A percentile compares a stretch with the other conserved stretches of the same genome.
phyloP scores from a whole-genome alignment of 2,329 filamentous ascomycete genomes.

The Macrophomina phaseolina region DNA sequence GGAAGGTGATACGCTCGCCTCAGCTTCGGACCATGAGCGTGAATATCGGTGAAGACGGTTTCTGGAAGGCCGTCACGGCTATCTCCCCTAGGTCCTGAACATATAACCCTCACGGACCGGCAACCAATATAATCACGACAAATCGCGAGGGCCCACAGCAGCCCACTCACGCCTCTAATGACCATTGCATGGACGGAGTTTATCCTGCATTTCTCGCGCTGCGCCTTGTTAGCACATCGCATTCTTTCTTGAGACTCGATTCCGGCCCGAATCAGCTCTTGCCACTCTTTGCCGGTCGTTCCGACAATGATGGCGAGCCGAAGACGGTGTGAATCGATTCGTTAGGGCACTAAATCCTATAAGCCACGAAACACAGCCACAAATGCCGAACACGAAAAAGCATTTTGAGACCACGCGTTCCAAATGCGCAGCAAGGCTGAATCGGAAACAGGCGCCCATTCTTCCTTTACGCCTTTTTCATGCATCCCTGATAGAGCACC shows the following conservation, averaged over 20 bases:
- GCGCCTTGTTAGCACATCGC: slow-evolving; percentile 15
- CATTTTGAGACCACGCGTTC: background rate
- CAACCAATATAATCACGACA: slow-evolving; percentile 17
- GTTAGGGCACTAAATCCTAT: background rate
- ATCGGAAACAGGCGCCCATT: background rate
- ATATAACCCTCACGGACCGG: background rate
- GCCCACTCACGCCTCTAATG: slow-evolving; percentile 27
- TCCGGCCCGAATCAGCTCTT: slow-evolving; percentile 4
- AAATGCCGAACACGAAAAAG: background rate
- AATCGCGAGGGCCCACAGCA: slow-evolving; percentile 2
- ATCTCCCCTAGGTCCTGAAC: background rate
- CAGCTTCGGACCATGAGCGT: slow-evolving; percentile 49
- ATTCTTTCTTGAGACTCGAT: slow-evolving; percentile 9
- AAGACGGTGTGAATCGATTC: background rate
- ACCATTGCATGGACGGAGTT: slow-evolving; percentile 29
- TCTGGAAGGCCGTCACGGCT: slow-evolving; percentile 11
- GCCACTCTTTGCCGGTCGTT: slow-evolving; percentile 9
- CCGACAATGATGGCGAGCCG: slow-evolving; percentile 9
- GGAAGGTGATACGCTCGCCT: slow-evolving; percentile 63
- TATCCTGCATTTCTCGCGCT: slow-evolving; percentile 23
- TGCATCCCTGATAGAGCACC: slow-evolving; percentile 16
- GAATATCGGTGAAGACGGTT: slow-evolving; percentile 26
- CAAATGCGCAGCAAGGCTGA: slow-evolving; percentile 6
- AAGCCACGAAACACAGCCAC: slow-evolving; percentile 16
- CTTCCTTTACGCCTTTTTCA: slow-evolving; percentile 17